Conservation (phyloP, 805 yeast genomes). For the Candida chilensis region DNA sequence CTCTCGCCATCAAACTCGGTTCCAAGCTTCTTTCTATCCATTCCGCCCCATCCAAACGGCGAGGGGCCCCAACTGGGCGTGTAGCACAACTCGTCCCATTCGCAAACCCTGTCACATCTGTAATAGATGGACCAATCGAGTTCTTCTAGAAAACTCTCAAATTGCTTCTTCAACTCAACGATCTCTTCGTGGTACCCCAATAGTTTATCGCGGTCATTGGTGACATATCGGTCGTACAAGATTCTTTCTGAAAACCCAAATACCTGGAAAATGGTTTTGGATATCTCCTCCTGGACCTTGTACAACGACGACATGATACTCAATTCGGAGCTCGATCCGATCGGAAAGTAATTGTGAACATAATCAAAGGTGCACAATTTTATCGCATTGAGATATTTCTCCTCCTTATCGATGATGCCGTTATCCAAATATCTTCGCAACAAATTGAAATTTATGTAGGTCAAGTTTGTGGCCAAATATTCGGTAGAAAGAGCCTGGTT, state of each 20-base stretch:
- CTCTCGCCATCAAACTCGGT: no score
- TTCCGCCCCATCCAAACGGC: slow-evolving; percentile 41
- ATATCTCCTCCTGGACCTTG: slow-evolving; percentile 26
- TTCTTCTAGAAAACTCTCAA: slow-evolving; percentile 12
- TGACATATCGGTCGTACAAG: slow-evolving; percentile 9
- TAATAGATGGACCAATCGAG: slow-evolving; percentile 35
- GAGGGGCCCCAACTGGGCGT: slow-evolving; percentile 59
- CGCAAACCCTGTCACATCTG: slow-evolving; percentile 31
- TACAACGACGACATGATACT: slow-evolving; percentile 41
- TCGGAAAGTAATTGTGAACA: slow-evolving; percentile 27
- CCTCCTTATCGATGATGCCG: slow-evolving; percentile 4
- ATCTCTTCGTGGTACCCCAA: slow-evolving; percentile 3
- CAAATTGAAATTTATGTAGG: slow-evolving; percentile 31
- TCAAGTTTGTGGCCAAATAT: slow-evolving; percentile 18
- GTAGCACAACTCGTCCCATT: slow-evolving; percentile 39
- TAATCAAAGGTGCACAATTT: slow-evolving; percentile 35
- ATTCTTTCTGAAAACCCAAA: slow-evolving; percentile 19
- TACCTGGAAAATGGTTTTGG: slow-evolving; percentile 22
- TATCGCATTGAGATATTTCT: slow-evolving; percentile 13
- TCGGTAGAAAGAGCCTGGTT: slow-evolving; percentile 3
- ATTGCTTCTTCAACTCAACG: slow-evolving; percentile 7
- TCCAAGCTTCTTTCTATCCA: no score
- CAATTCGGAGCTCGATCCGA: slow-evolving; percentile 30
- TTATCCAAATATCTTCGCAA: slow-evolving; percentile 31
- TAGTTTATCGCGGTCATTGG: slow-evolving; percentile 3